Evolutionary conservation across 768 basidiomycete genomes (phyloP).

Genomic region (Panaeolus papilionaceus): DNA sequence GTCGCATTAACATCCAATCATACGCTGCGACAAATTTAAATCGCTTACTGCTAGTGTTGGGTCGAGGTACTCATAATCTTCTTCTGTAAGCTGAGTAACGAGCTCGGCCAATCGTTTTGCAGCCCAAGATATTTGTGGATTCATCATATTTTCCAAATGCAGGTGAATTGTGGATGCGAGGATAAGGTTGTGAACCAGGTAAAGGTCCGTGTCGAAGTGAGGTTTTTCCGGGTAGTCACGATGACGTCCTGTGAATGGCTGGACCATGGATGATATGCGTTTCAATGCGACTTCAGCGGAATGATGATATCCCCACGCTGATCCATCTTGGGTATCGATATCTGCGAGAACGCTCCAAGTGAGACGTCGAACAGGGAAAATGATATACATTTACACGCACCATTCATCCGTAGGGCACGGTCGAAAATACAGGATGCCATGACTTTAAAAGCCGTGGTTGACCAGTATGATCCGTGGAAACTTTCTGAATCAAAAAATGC

Average conservation of each 20-base stretch:
- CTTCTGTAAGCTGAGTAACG: conserved; percentile 52
- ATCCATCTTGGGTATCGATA: conserved; percentile 32
- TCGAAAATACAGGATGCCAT: conserved; percentile 62
- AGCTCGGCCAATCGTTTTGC: conserved; percentile 50
- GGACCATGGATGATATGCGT: conserved; percentile 46
- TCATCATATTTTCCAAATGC: conserved; percentile 44
- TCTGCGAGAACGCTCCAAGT: conserved; percentile 17
- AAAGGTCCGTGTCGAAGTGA: conserved; percentile 47
- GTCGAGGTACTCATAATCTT: conserved; percentile 60
- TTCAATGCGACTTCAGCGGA: conserved; percentile 51
- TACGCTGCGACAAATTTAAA: not conserved
- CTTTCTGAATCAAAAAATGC: conserved; percentile 34
- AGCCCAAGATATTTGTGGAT: conserved; percentile 49
- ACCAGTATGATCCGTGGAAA: conserved; percentile 33
- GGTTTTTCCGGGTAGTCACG: conserved; percentile 38
- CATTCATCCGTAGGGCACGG: conserved; percentile 50
- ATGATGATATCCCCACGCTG: conserved; percentile 47
- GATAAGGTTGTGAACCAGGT: conserved; percentile 55
- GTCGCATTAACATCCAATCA: not conserved
- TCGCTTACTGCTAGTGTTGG: conserved; percentile 57
- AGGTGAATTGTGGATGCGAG: conserved; percentile 59
- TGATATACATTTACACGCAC: conserved; percentile 27
- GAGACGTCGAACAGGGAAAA: conserved; percentile 18
- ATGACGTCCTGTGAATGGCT: conserved; percentile 44
- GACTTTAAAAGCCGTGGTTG: conserved; percentile 49